phyloP scores from a whole-genome alignment of 2,329 filamentous ascomycete genomes.

The Tothia fuscella region DNA sequence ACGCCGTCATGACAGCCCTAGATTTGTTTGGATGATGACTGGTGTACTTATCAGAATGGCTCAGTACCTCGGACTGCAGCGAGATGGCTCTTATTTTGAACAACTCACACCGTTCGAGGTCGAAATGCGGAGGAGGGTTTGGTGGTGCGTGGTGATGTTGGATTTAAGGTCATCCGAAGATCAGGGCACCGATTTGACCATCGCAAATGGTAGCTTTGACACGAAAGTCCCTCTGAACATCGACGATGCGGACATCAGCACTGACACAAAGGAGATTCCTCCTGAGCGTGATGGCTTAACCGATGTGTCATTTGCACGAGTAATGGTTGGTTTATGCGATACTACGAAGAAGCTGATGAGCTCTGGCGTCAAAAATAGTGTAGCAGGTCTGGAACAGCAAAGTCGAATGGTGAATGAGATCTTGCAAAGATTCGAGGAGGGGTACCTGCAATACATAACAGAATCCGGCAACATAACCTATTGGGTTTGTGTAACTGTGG shows the following conservation, averaged over 20 bases:
- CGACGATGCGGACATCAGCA: constrained; percentile 38
- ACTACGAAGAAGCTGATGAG: constrained; percentile 29
- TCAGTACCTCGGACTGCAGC: constrained; percentile 49
- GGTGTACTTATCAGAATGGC: constrained; percentile 49
- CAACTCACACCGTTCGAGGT: constrained; percentile 45
- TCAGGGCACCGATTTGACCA: constrained; percentile 16
- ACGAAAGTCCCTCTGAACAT: constrained; percentile 40
- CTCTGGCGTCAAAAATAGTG: constrained; percentile 20
- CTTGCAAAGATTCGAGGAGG: constrained; percentile 30
- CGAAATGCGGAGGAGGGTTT: constrained; percentile 49
- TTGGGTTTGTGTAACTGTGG: constrained; percentile 30
- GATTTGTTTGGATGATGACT: constrained; percentile 51
- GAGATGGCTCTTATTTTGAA: constrained; percentile 41
- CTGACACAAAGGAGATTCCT: constrained; percentile 31
- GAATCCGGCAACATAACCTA: constrained; percentile 20
- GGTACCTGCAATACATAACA: constrained; percentile 30
- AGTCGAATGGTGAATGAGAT: constrained; percentile 35
- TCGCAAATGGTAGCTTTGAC: constrained; percentile 25
- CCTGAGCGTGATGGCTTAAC: constrained; percentile 30
- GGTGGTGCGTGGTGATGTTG: constrained; percentile 52
- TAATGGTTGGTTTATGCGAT: constrained; percentile 27
- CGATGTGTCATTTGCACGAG: constrained; percentile 27
- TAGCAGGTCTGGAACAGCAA: constrained; percentile 29
- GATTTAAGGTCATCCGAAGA: constrained; percentile 44
- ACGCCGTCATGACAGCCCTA: constrained; percentile 20